Evolutionary conservation across 345 rosid species (phyloP), one percentile per base, ranked within the genome.

Genomic region (Aquilaria malaccensis): DNA sequence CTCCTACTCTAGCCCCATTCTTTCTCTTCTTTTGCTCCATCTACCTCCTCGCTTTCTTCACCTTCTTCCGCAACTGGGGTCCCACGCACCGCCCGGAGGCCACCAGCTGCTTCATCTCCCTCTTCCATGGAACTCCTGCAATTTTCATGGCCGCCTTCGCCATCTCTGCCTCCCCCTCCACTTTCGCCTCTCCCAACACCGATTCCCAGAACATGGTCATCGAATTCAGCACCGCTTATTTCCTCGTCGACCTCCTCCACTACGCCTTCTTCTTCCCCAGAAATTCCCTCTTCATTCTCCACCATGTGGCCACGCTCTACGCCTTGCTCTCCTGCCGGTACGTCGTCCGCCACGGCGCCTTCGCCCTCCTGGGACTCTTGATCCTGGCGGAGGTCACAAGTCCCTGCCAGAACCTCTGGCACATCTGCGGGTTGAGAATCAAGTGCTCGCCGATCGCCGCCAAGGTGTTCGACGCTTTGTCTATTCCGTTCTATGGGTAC

Each of bases 101-200:
- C 61, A 70, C 97, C 30, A 87, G 97, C 75, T 83, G 84, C 70
- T 73, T 93, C 67, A 81, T 79, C 72, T 93, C 96, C 12, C 70
- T 87, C 4, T 70, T 73, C 70, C 97, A 87, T 69, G 97, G 97
- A 45, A 85, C 88, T 22, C 91, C 98, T 15, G 98, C 85, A 41
- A 79, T 77, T 47, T 29, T 84, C 56, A 56, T 84, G 56, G 85
- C 97, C 0, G 52, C 65, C 49, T 55, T 54, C 55, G 89, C 91
- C 2, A 59, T 85, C 2, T 50, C 68, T 2, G 50, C 53, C 56
- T 30, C 63, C 62, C 71, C 52, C 7, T 37, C 43, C 43, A 13
- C 74, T 46, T 81, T 85, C 41, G 79, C 84, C n/a, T 75, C 91
- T 3, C 78, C 84, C 1, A 89, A 93, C 80, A 65, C 88, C 9